A percentile compares a stretch with the other conserved stretches of the same genome.
phyloP scores from a whole-genome alignment of 1,284 basidiomycete species.

The Trichosporon sp. region DNA sequence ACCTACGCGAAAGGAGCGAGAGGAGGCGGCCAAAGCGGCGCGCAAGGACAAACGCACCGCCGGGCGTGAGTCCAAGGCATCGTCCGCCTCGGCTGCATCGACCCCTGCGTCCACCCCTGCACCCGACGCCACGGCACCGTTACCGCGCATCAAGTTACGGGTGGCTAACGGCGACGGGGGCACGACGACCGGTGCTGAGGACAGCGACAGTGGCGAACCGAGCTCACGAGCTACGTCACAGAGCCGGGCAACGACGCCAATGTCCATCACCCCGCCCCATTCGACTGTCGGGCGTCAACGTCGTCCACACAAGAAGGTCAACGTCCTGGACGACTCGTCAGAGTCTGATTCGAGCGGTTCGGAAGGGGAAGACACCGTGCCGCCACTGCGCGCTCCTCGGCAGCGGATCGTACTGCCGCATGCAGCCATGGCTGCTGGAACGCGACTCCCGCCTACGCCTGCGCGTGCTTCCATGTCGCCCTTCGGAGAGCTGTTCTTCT shows the following conservation, averaged over 20 bases:
- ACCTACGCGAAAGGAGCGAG: conserved; percentile 23
- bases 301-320: conserved; percentile 17
- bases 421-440: conserved; percentile 20
- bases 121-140: conserved; percentile 4
- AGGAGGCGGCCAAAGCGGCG: conserved; percentile 14
- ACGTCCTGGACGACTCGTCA: conserved; percentile 43
- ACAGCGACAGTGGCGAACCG: conserved; percentile 22
- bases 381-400: conserved; percentile 28
- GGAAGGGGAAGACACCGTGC: conserved; percentile 38
- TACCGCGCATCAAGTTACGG: conserved; percentile 31
- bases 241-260: conserved; percentile 20
- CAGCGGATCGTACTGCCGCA: conserved; percentile 29
- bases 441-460: conserved; percentile 26
- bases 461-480: conserved; percentile 34
- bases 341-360: conserved; percentile 48
- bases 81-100: conserved; percentile 11
- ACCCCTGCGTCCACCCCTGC: conserved; percentile 17
- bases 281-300: conserved; percentile 10
- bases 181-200: conserved; percentile 22
- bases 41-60: conserved; percentile 20
- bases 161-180: conserved; percentile 15
- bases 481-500: conserved; percentile 43
- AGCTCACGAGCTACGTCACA: conserved; percentile 27
- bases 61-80: conserved; percentile 22
- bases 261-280: conserved; percentile 21